Evolutionary conservation across 768 basidiomycete species (phyloP), one percentile per base, ranked within the genome.

Genomic region (Pulveroboletus ravenelii): DNA sequence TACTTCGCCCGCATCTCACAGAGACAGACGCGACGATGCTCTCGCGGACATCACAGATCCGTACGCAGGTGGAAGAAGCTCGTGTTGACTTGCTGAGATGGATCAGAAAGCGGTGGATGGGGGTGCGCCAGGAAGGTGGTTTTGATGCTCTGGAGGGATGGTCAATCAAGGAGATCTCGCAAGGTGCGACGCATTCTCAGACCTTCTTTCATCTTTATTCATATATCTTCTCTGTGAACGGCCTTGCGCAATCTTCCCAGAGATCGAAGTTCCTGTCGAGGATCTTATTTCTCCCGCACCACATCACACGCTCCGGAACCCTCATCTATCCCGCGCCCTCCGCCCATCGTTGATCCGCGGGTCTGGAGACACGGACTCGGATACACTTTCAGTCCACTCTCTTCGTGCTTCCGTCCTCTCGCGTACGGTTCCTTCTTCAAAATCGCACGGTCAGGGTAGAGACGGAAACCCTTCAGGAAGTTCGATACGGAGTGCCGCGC

Each of bases 101-200:
- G 79, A 78, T 97, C 49, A 80, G 81, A 8, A 82, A 83, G 51
- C 79, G 87, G 5, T 96, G 91, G 92, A 61, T 85, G 40, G 76
- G 73, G 12, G 79, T 93, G 27, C 77, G 85, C 12, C 81, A 85
- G 43, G 82, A 83, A 45, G 80, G 81, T n/a, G 90, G 89, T 0
- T 95, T 97, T 59, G 84, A 87, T 45, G 63, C 70, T 5, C 74
- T 98, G n/a, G 91, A 95, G 43, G 78, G 77, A 5, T 96, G 92
- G 91, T 83, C 87, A 0, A 65, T 94, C 47, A 86, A 91, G 64
- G 95, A 97, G 62, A 91, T 98, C 36, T 66, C 68, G 3, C 68
- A 66, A 55, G 68, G 68, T 68, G 32, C 13, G 57, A 20, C 38
- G 30, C 23, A 30, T 29, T 41, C 45, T 13, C 43, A 4, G 27